Evolutionary conservation across 2,329 filamentous ascomycete genomes (phyloP), one percentile per base, ranked within the genome.

Genomic region (Verticillium albo-atrum): DNA sequence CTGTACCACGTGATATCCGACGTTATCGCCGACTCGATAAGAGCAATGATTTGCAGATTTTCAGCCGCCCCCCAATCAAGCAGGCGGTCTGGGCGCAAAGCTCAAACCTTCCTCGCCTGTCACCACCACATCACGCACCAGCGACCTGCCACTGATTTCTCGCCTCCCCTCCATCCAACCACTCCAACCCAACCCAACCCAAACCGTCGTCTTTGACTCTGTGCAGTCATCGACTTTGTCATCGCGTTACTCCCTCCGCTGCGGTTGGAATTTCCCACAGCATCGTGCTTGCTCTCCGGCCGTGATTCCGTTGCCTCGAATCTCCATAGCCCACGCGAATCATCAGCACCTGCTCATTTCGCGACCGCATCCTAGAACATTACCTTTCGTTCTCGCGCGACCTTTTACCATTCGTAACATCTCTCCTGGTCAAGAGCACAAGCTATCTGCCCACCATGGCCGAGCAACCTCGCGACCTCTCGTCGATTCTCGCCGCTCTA

Each of bases 401-500:
- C 9, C 23, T 23, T 12, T 10, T 14, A 23, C 25, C 20, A 23
- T 47, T 10, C 23, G 7, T 47, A n/a, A 47, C 42, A 23, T 4
- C n/a, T 20, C 14, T 20, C 34, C 30, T 14, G 30, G 17, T 15
- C 17, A 37, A 37, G 6, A 37, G 17, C 14, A 37, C 34, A 37
- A 37, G 9, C 7, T 30, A 14, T n/a, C 34, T 37, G 12, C 26
- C 60, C 32, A 68, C 47, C 62, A 77, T 77, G 75, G 72, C 74
- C 47, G 74, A 77, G 54, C 66, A 72, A 52, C 71, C 73, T 52
- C 74, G 73, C 55, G 72, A 75, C 59, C 78, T 79, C 60, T 73
- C 79, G 67, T 78, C 77, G 62, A 79, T 81, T 61, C 71, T 81
- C 63, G 79, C 79, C 59, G 79, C 79, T 62, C 72, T 81, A 58